Percentiles rank a stretch among this genome's conserved stretches.
Conservation (phyloP, 306 rosid species). For the Chamaecrista fasciculata region DNA sequence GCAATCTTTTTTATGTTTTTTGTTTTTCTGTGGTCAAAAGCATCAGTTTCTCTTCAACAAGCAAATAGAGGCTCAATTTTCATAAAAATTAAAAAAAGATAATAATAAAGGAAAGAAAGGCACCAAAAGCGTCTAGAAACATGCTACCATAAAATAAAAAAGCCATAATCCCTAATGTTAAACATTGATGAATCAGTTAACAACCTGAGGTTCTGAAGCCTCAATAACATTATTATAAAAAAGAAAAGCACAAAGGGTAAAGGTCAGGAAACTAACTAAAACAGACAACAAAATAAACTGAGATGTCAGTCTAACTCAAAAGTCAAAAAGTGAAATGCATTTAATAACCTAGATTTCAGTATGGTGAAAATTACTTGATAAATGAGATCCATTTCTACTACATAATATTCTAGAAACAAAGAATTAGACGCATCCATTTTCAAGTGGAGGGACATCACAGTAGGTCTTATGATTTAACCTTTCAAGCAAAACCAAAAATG, state of each 20-base stretch:
- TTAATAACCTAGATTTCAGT: no score
- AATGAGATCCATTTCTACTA: neutral
- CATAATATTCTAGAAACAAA: neutral
- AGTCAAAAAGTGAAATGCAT: no score
- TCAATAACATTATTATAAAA: neutral
- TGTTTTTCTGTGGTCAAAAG: neutral
- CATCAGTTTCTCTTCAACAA: neutral
- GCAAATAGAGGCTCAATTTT: neutral
- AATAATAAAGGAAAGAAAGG: neutral
- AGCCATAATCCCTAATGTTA: neutral
- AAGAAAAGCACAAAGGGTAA: neutral
- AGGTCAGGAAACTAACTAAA: no score
- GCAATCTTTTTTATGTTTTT: no score
- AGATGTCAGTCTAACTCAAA: no score
- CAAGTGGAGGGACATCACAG: neutral
- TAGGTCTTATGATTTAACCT: neutral
- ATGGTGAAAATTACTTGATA: neutral
- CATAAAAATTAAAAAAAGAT: neutral
- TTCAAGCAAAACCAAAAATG: no score
- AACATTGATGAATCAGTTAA: neutral
- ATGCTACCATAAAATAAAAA: neutral
- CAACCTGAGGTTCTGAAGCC: neutral
- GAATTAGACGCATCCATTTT: neutral
- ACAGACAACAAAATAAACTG: no score
- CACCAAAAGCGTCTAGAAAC: neutral